Conservation (phyloP, 495 filamentous ascomycete genomes). For the Penicillium flavigenum region DNA sequence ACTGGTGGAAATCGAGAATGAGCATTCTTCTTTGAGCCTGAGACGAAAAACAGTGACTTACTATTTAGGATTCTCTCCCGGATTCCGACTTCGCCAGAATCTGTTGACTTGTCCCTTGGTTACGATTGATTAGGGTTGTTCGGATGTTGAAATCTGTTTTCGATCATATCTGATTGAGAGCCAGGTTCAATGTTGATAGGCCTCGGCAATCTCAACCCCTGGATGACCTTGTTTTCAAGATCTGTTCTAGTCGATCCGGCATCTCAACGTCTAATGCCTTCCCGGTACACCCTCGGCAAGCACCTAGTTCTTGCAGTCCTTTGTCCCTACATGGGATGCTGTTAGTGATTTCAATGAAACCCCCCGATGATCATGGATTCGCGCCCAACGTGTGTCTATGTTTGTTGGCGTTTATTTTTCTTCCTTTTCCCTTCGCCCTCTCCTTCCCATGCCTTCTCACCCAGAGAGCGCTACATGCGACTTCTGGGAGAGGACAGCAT, state of each 20-base stretch:
- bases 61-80: conserved; percentile 6
- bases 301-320: conserved; percentile 9
- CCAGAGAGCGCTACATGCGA: conserved; percentile 43
- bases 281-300: not conserved
- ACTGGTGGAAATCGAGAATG: conserved; percentile 1
- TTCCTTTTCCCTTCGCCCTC: conserved; percentile 11
- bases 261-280: not conserved
- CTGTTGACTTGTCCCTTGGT: not conserved
- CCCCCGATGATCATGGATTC: not conserved
- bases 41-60: conserved; percentile 7
- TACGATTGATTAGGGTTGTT: not conserved
- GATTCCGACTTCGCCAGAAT: not conserved
- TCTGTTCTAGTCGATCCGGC: not conserved
- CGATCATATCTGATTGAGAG: not conserved
- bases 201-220: not conserved
- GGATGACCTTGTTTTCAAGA: not conserved
- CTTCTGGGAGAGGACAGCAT: conserved; percentile 44
- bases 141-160: not conserved
- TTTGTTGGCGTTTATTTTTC: conserved; percentile 11
- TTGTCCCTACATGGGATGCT: conserved; percentile 2
- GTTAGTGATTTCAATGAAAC: conserved; percentile 15
- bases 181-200: not conserved
- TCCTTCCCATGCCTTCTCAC: conserved; percentile 38
- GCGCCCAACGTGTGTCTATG: not conserved
- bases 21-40: conserved; percentile 1